Conservation (phyloP, 2,329 filamentous ascomycete species). For the Trichoderma sp. region DNA sequence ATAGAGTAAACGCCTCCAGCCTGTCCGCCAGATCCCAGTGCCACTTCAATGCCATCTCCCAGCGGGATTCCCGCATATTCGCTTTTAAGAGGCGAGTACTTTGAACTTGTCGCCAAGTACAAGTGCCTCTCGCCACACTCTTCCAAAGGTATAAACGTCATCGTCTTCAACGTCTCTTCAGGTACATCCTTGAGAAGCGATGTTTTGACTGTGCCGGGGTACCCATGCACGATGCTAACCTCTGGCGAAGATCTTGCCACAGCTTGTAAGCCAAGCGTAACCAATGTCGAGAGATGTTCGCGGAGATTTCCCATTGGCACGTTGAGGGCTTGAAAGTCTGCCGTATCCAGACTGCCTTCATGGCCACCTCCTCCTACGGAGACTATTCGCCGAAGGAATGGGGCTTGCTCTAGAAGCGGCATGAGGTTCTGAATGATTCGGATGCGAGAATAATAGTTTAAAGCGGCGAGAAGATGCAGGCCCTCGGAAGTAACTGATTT, state of each 20-base stretch:
- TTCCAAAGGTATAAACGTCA: not conserved
- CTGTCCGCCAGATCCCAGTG: not conserved
- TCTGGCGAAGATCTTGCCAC: not conserved
- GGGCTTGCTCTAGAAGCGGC: not conserved
- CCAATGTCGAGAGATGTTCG: not conserved
- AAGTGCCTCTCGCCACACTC: not conserved
- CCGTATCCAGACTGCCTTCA: not conserved
- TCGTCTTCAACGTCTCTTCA: not conserved
- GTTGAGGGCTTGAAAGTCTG: not conserved
- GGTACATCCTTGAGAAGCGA: not conserved
- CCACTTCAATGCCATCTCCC: not conserved
- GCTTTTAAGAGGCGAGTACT: not conserved
- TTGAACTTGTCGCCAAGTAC: not conserved
- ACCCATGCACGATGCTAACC: not conserved
- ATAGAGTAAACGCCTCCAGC: not conserved
- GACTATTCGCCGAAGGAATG: not conserved
- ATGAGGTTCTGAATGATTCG: not conserved
- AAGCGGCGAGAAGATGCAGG: conserved; percentile 51
- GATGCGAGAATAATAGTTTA: conserved; percentile 5
- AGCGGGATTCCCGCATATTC: not conserved
- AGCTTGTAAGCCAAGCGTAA: not conserved
- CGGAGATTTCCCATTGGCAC: not conserved
- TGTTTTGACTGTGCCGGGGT: not conserved
- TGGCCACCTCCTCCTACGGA: not conserved
- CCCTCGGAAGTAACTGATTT: conserved; percentile 48